Base-by-base conservation (phyloP, 2,329 filamentous ascomycete genomes). In the Verticillium tricorpus region DNA sequence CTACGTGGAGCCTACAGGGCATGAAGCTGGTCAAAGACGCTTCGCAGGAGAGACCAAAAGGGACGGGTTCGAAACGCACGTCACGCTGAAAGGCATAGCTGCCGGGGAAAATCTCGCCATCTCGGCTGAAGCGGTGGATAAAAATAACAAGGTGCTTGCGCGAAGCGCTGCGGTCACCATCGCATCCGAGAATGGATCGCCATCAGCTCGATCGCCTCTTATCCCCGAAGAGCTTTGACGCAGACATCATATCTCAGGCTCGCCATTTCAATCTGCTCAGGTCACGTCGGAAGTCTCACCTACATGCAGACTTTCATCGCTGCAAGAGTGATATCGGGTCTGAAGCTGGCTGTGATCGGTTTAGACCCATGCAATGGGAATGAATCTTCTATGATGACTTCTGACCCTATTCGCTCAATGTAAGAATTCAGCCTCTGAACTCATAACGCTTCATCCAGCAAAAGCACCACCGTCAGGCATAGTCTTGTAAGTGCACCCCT, bases 1-100 rank as follows among this genome's bases (percentile, higher is more conserved):
- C 57, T 66, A 71, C 58, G 59, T 62, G 14, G 56, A 62, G 19
- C 56, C 59, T 15, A 64, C 63, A 61, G 68, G 66, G 1, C 67
- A 63, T 22, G 45, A 61, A 7, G n/a, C 60, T 31, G 61, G 39
- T 19, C 60, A 56, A 17, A 58, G 57, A 15, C 15, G 35, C 12
- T 62, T 62, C 37, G 40, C 61, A 14, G 63, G 62, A 37, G 59
- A 65, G 37, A 19, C 57, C 4, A 54, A 56, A 32, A 56, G 62
- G 4, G 57, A 40, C 9, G 60, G 60, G 7, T 66, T 65, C 15
- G 62, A 65, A 59, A 64, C 63, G 19, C 34, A 32, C 28, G 34
- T 62, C 28, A 35, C 11, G 39, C 3, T 58, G 17, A 37, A 45
- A 11, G n/a, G 8, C n/a, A 7, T n/a, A 22, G 22, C 9, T 50